phyloP scores from a whole-genome alignment of 495 filamentous ascomycete genomes.

The Trichoderma erinaceum region DNA sequence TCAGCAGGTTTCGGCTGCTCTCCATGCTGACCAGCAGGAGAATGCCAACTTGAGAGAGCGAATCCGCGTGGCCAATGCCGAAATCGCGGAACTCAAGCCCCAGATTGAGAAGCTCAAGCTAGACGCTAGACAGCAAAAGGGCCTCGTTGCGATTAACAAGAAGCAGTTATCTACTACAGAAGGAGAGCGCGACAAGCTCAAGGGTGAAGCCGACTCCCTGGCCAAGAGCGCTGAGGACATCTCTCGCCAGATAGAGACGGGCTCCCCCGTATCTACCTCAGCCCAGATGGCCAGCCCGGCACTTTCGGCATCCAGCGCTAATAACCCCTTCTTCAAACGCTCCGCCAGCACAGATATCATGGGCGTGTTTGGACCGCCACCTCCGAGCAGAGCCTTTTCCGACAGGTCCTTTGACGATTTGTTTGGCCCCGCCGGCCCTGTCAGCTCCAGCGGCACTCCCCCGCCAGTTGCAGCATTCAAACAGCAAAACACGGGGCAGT shows the following conservation, averaged over 20 bases:
- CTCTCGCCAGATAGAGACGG: slow-evolving; percentile 34
- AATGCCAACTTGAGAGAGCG: slow-evolving; percentile 80
- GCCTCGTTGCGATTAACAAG: slow-evolving; percentile 92
- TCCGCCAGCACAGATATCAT: slow-evolving; percentile 63
- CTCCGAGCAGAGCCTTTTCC: slow-evolving; percentile 37
- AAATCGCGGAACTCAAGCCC: slow-evolving; percentile 75
- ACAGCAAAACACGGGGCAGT: slow-evolving; percentile 50
- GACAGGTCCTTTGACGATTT: slow-evolving; percentile 82
- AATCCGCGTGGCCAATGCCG: slow-evolving; percentile 73
- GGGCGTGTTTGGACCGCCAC: slow-evolving; percentile 41
- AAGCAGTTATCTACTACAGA: slow-evolving; percentile 91
- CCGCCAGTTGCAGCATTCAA: slow-evolving; percentile 63
- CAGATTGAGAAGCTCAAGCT: slow-evolving; percentile 84
- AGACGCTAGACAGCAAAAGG: slow-evolving; percentile 89
- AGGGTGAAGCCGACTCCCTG: slow-evolving; percentile 65
- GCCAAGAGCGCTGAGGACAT: slow-evolving; percentile 56
- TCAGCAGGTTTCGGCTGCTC: slow-evolving; percentile 61
- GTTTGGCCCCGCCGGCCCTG: slow-evolving; percentile 67
- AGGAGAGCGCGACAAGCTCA: slow-evolving; percentile 75
- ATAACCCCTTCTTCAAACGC: slow-evolving; percentile 85
- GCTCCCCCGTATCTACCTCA: slow-evolving; percentile 32
- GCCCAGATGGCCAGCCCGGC: slow-evolving; percentile 58
- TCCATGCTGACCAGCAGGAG: slow-evolving; percentile 84
- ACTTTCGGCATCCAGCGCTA: slow-evolving; percentile 66
- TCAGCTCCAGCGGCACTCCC: slow-evolving; percentile 42